phyloP scores from a whole-genome alignment of 352 stramenopile genomes.

The Phytophthora sp. region DNA sequence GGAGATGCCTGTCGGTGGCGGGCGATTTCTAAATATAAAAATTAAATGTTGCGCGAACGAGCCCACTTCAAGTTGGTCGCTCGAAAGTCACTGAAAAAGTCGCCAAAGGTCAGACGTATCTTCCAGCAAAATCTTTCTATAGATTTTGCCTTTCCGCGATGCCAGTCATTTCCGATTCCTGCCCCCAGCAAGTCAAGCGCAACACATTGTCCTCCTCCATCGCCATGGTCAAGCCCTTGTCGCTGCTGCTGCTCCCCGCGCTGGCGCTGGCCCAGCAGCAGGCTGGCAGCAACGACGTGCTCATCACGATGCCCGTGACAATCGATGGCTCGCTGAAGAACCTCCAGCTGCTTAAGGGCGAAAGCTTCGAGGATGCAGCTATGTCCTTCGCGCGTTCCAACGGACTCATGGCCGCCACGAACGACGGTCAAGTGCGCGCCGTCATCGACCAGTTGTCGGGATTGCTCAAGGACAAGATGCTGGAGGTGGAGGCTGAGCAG shows the following conservation, averaged over 20 bases:
- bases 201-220: neutral
- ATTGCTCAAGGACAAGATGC: conserved; percentile 67
- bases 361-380: conserved; percentile 71
- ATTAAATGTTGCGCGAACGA: neutral
- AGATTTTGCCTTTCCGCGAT: conserved; percentile 12
- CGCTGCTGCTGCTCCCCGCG: conserved; percentile 36
- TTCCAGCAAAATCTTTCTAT: conserved; percentile 42
- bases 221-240: conserved; percentile 23
- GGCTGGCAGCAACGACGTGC: conserved; percentile 48
- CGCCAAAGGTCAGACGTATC: conserved; percentile 30
- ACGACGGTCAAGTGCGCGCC: conserved; percentile 55
- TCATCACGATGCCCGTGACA: conserved; percentile 70
- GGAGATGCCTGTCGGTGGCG: too few species aligned
- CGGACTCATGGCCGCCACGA: conserved; percentile 54
- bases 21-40: too few species aligned
- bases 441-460: conserved; percentile 72
- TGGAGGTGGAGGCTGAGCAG: conserved; percentile 49
- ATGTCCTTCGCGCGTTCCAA: conserved; percentile 67
- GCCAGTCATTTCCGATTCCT: conserved; percentile 27
- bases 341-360: conserved; percentile 70
- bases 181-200: neutral
- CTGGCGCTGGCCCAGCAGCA: conserved; percentile 46
- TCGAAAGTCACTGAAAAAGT: conserved; percentile 8
- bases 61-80: conserved; percentile 8
- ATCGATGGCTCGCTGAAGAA: conserved; percentile 67